phyloP scores from a whole-genome alignment of 2,329 filamentous ascomycete genomes.

The Zymoseptoria ardabiliae region DNA sequence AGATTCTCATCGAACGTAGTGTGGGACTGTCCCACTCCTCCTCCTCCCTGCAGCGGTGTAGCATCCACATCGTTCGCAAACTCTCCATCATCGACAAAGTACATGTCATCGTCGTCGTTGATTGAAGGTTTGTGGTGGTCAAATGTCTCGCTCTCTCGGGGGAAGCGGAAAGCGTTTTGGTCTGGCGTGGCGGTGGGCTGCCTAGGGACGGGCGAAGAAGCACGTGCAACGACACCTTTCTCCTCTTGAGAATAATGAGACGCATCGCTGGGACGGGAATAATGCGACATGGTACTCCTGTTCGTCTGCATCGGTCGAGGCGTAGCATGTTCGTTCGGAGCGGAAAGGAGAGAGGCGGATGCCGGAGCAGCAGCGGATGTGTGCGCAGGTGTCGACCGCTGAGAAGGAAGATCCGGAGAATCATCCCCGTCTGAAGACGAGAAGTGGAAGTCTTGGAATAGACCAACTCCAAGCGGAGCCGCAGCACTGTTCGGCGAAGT shows the following conservation, averaged over 20 bases:
- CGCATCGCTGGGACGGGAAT: conserved; percentile 1
- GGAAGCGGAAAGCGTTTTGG: background rate
- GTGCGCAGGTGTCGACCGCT: background rate
- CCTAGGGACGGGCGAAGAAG: background rate
- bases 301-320: background rate
- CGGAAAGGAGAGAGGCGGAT: background rate
- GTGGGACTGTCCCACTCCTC: background rate
- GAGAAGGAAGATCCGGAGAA: background rate
- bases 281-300: background rate
- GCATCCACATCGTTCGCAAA: conserved; percentile 25
- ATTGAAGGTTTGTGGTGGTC: conserved; percentile 1
- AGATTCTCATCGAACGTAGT: conserved; percentile 29
- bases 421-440: background rate
- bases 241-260: background rate
- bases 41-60: background rate
- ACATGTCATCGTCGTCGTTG: conserved; percentile 26
- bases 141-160: background rate
- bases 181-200: background rate
- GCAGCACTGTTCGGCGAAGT: background rate
- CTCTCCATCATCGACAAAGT: conserved; percentile 30
- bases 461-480: background rate
- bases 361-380: background rate
- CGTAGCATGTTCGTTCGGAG: background rate
- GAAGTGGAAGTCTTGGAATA: background rate
- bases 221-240: too few species aligned